Base-by-base conservation (phyloP, 352 stramenopile species). In the Pythium aphanidermatum region DNA sequence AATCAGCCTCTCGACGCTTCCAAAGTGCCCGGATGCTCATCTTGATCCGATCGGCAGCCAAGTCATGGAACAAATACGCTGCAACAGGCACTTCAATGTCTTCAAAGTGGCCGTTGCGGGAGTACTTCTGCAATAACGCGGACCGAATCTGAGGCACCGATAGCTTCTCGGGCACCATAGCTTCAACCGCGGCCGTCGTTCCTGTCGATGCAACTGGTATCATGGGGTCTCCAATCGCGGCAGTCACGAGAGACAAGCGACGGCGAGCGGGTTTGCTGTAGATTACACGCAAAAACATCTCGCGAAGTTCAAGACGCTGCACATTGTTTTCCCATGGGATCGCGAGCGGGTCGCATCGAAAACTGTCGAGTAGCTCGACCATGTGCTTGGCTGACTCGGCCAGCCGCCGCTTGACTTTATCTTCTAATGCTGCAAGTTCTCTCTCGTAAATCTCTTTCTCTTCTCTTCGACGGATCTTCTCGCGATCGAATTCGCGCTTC, bases 41-140 rank as follows among this genome's bases (percentile, higher is more conserved):
- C 38, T 72, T 65, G 13, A 72, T 58, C 14, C 19, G 29, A 21
- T 64, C 62, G 17, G 55, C 54, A 4, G 63, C 63, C 0, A 72
- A 11, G 29, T 72, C 58, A 34, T 72, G 63, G 31, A 72, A 72
- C 13, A 72, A 13, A 45, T 66, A 66, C 23, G 59, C 59, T 4
- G 58, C 62, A 16, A 32, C 40, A 12, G 54, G 35, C 16, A 65
- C 38, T 10, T 53, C 37, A 25, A 55, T 38, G 29, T 26, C 40
- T 26, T 87, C 80, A 37, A 92, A 85, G 52, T 88, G 75, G 3
- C 77, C 73, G 45, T 92, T 90, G 30, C 80, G 71, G 0, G 77
- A 86, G 38, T 83, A 92, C 36, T 86, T 88, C 35, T 88, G 77
- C 9, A 92, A 59, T 46, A 92, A 48, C 19, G 68, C 69, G 0